These are phyloP conservation scores for Boechera divaricarpa DNA, from an alignment of 345 rosid species.

Conservation along the genomic window DNA sequence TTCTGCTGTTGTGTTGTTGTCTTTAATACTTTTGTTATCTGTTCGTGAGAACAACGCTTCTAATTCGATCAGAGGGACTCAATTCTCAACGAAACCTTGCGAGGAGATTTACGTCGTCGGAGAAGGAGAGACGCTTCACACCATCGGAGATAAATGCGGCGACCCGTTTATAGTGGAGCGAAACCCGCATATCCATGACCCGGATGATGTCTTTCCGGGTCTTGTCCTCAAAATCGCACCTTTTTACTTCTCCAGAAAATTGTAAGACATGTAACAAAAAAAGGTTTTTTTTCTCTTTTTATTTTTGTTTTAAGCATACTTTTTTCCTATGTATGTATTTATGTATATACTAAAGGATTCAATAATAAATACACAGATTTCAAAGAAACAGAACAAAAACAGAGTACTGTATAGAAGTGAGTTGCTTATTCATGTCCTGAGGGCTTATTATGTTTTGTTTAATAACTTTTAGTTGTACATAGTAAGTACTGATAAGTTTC, in stretches of 20 bases:
- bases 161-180: conserved; percentile 80
- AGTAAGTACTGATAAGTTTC: neutral
- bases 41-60: conserved; percentile 50
- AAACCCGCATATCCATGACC: conserved; percentile 85
- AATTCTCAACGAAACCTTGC: conserved; percentile 51
- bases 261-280: conserved; percentile 5
- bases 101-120: conserved; percentile 80
- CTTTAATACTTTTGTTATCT: conserved; percentile 60
- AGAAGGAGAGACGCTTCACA: conserved; percentile 83
- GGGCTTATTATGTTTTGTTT: conserved; percentile 1
- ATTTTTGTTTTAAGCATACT: conserved; percentile 16
- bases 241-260: conserved; percentile 41
- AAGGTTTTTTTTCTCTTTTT: neutral
- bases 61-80: conserved; percentile 54
- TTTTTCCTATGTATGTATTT: neutral
- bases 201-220: conserved; percentile 87
- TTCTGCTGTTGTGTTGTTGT: conserved; percentile 58
- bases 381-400: conserved; percentile 37
- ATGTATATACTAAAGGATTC: conserved; percentile 26
- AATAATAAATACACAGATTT: conserved; percentile 20
- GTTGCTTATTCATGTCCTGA: conserved; percentile 4
- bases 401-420: neutral
- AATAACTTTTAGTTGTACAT: neutral
- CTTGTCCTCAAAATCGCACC: conserved; percentile 80
- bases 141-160: conserved; percentile 72